Percentiles rank a stretch among this genome's conserved stretches.
phyloP scores from a whole-genome alignment of 352 stramenopile species.

The Globisporangium nunn region DNA sequence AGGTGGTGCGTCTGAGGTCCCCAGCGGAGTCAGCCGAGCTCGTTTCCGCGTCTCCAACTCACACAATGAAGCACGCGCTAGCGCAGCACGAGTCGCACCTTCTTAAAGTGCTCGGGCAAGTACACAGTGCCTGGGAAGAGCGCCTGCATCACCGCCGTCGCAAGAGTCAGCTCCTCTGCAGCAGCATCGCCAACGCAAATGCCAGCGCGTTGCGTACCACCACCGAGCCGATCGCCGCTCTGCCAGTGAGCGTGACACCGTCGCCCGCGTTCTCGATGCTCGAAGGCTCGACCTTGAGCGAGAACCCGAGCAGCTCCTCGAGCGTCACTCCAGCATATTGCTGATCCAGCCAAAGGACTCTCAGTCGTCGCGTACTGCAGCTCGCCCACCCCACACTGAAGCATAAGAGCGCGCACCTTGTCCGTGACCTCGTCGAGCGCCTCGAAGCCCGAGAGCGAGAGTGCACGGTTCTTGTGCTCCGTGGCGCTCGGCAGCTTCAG shows the following conservation, averaged over 20 bases:
- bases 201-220: slow-evolving; percentile 32
- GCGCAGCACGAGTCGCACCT: slow-evolving; percentile 23
- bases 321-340: slow-evolving; percentile 33
- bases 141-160: slow-evolving; percentile 22
- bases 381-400: not conserved
- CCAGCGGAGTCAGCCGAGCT: not conserved
- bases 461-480: slow-evolving; percentile 15
- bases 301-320: slow-evolving; percentile 56
- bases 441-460: slow-evolving; percentile 68
- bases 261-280: slow-evolving; percentile 54
- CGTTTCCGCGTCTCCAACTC: not conserved
- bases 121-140: slow-evolving; percentile 78
- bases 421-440: slow-evolving; percentile 17
- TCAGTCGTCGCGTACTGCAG: not conserved
- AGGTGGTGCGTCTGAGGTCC: slow-evolving; percentile 36
- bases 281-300: slow-evolving; percentile 60
- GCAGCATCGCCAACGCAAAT: not conserved
- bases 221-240: slow-evolving; percentile 55
- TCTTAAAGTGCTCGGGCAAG: slow-evolving; percentile 81
- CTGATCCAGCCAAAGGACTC: slow-evolving; percentile 8
- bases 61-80: not conserved
- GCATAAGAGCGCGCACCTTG: not conserved
- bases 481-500: slow-evolving; percentile 39
- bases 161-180: not conserved
- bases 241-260: slow-evolving; percentile 63